Evolutionary conservation across 1,284 basidiomycete species (phyloP).

Genomic region (Cryptococcus amylolentus): DNA sequence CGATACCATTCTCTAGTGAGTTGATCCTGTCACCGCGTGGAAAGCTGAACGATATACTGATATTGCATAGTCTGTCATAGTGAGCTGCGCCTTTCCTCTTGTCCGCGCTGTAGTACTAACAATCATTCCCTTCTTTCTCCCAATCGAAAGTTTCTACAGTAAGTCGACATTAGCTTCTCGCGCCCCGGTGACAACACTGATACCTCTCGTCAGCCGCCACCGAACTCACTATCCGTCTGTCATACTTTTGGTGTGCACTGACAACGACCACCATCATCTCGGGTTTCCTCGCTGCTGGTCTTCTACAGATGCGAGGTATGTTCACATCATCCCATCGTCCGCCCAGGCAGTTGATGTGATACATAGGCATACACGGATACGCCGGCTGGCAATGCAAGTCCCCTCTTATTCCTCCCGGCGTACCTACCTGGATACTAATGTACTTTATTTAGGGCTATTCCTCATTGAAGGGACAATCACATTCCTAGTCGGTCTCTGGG

Average conservation of each 20-base stretch:
- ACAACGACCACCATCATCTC: conserved; percentile 29
- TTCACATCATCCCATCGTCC: conserved; percentile 4
- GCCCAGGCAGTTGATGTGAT: not conserved
- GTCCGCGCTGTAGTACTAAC: too few relatives aligned
- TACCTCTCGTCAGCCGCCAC: conserved; percentile 2
- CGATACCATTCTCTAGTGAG: conserved; percentile 29
- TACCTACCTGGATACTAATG: too few relatives aligned
- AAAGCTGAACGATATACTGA: too few relatives aligned
- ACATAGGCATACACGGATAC: conserved; percentile 27
- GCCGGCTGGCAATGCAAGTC: conserved; percentile 37
- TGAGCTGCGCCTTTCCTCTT: too few relatives aligned
- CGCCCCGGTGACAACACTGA: too few relatives aligned
- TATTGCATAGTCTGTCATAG: too few relatives aligned
- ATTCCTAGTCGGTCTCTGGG: conserved; percentile 40
- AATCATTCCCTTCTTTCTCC: too few relatives aligned
- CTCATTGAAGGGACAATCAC: conserved; percentile 21
- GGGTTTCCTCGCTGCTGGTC: conserved; percentile 39
- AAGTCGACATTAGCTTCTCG: too few relatives aligned
- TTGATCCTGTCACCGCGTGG: too few relatives aligned
- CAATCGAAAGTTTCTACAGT: too few relatives aligned
- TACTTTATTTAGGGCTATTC: conserved; percentile 12
- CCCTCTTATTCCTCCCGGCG: too few relatives aligned
- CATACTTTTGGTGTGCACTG: conserved; percentile 46
- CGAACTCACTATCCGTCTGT: conserved; percentile 47
- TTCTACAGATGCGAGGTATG: conserved; percentile 38